These are phyloP conservation scores for Fusarium sambucinum DNA, from an alignment of 2,329 filamentous ascomycete species.

Conservation along the genomic window DNA sequence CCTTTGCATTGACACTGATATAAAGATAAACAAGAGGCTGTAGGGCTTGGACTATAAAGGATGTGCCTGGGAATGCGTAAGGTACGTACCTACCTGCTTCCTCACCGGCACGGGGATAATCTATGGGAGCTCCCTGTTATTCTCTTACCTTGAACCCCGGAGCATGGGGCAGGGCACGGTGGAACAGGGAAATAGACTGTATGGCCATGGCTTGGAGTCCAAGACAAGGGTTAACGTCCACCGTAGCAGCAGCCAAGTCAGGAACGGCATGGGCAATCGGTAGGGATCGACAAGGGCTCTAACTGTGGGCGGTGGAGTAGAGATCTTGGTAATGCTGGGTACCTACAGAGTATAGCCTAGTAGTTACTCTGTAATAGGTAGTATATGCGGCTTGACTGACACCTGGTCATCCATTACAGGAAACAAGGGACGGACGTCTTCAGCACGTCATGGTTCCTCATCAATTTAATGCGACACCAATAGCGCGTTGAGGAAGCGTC, in stretches of 20 bases:
- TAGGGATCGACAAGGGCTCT: constrained; percentile 45
- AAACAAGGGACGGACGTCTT: constrained; percentile 31
- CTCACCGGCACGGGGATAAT: constrained; percentile 3
- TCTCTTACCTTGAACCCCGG: constrained; percentile 31
- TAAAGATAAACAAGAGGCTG: constrained; percentile 26
- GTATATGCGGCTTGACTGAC: constrained; percentile 3
- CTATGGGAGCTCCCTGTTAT: constrained; percentile 12
- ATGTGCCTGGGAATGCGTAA: constrained; percentile 13
- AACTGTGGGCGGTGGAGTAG: constrained; percentile 38
- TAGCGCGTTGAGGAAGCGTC: not conserved
- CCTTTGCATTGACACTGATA: constrained; percentile 12
- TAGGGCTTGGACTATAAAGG: constrained; percentile 20
- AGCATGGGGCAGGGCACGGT: constrained; percentile 26
- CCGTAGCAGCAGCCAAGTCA: constrained; percentile 44
- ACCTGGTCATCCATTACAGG: constrained; percentile 15
- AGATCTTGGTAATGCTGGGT: constrained; percentile 27
- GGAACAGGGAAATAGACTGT: not conserved
- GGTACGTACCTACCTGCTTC: not conserved
- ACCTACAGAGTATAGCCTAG: not conserved
- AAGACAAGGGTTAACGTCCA: constrained; percentile 21
- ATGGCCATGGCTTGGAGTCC: constrained; percentile 21
- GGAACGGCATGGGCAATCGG: constrained; percentile 47
- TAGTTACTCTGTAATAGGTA: not conserved
- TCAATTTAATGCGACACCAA: constrained; percentile 23
- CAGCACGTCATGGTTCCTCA: constrained; percentile 33